These are phyloP conservation scores for Intubia oerlemansii DNA, from an alignment of 2,329 filamentous ascomycete species.

Conservation along the genomic window DNA sequence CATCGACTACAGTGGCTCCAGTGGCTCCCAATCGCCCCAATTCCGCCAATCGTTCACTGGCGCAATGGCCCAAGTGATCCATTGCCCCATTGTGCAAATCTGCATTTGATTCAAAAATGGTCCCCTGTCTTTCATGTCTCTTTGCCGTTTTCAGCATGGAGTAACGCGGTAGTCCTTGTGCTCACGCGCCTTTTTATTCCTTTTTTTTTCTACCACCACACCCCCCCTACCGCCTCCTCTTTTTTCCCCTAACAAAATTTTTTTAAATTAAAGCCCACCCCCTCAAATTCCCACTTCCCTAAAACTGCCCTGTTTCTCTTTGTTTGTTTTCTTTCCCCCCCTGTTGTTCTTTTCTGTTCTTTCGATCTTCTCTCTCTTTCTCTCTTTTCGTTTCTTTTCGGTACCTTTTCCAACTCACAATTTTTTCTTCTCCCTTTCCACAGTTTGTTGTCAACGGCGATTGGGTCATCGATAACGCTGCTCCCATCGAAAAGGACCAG, in stretches of 20 bases:
- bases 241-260: too few relatives aligned
- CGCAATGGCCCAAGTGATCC: too few relatives aligned
- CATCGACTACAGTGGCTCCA: too few relatives aligned
- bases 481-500: constrained; percentile 63
- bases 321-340: not conserved
- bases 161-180: not conserved
- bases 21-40: too few relatives aligned
- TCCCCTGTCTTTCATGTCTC: not conserved
- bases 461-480: constrained; percentile 68
- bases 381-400: constrained; percentile 1
- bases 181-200: not conserved
- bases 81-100: too few relatives aligned
- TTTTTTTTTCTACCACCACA: not conserved
- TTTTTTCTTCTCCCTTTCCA: too few relatives aligned
- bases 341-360: too few relatives aligned
- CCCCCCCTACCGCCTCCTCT: too few relatives aligned
- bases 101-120: too few relatives aligned
- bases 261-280: too few relatives aligned
- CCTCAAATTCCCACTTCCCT: too few relatives aligned
- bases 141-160: not conserved
- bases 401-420: not conserved
- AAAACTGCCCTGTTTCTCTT: not conserved
- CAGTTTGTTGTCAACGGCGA: constrained; percentile 89
- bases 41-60: too few relatives aligned
- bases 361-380: not conserved